These are phyloP conservation scores for Backusella mclennaniae DNA, from an alignment of 192 early-diverging fungal species.

Conservation along the genomic window DNA sequence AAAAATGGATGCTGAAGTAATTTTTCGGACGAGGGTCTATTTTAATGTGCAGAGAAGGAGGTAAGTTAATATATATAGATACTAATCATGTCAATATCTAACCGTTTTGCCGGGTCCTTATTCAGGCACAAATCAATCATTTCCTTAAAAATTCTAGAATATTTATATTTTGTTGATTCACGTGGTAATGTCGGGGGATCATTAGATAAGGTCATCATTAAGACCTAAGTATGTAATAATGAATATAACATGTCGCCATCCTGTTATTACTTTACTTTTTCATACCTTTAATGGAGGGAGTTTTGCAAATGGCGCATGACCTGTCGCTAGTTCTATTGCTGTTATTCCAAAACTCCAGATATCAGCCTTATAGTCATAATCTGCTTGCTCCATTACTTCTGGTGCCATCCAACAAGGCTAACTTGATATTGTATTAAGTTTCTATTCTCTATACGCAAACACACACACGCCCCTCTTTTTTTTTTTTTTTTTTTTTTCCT, in stretches of 20 bases:
- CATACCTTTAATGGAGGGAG: constrained; percentile 83
- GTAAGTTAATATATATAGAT: neutral
- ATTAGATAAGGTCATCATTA: constrained; percentile 86
- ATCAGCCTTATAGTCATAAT: constrained; percentile 88
- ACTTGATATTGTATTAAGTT: neutral
- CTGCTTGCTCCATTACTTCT: constrained; percentile 88
- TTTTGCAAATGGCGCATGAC: constrained; percentile 89
- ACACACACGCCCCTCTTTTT: neutral
- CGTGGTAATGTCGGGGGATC: constrained; percentile 83
- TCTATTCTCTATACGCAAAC: neutral
- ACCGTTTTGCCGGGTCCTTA: constrained; percentile 74
- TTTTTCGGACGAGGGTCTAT: constrained; percentile 76
- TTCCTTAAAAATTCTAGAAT: constrained; percentile 76
- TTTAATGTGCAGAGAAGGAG: neutral
- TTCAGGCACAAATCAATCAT: constrained; percentile 83
- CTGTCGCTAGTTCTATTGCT: constrained; percentile 80
- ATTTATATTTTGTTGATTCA: constrained; percentile 70
- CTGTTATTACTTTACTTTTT: neutral
- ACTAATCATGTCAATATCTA: neutral
- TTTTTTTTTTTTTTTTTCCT: neutral
- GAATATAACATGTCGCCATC: neutral
- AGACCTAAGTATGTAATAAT: constrained; percentile 45
- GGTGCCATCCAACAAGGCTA: constrained; percentile 69
- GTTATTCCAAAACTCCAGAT: constrained; percentile 94
- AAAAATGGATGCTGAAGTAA: constrained; percentile 76